These are phyloP conservation scores for Lipomyces sp. DNA, from an alignment of 805 yeast species.

Conservation along the genomic window DNA sequence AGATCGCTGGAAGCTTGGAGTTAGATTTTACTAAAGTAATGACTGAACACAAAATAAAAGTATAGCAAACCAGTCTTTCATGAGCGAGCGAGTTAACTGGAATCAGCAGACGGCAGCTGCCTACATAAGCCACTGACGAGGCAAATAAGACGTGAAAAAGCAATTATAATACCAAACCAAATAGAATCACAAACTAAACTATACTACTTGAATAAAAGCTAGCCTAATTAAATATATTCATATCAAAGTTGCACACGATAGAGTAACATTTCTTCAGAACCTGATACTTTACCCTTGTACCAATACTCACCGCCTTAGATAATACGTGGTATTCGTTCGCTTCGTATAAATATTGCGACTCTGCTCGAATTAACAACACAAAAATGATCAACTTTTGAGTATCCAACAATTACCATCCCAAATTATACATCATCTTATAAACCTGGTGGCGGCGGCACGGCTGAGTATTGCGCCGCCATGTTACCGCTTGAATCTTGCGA, in stretches of 20 bases:
- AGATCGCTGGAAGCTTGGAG: background rate
- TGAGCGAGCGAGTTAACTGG: background rate
- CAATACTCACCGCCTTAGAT: background rate
- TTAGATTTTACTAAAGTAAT: slow-evolving; percentile 2
- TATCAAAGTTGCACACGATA: background rate
- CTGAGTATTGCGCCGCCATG: background rate
- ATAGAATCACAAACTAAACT: background rate
- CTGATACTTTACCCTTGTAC: background rate
- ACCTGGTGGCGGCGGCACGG: slow-evolving; percentile 16
- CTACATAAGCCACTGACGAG: background rate
- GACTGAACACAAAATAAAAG: background rate
- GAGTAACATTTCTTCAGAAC: background rate
- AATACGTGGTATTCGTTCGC: background rate
- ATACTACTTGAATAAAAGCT: slow-evolving; percentile 1
- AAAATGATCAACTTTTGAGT: slow-evolving; percentile 2
- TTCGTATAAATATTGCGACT: background rate
- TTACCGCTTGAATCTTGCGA: background rate
- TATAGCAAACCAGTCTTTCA: background rate
- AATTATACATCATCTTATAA: slow-evolving; percentile 4
- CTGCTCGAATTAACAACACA: slow-evolving; percentile 5
- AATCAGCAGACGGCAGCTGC: background rate
- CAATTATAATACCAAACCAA: slow-evolving; percentile 3
- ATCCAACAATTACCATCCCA: background rate
- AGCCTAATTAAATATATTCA: background rate
- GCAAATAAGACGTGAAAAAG: background rate